Conservation (phyloP, 1,284 basidiomycete genomes). For the Pascua sp. region DNA sequence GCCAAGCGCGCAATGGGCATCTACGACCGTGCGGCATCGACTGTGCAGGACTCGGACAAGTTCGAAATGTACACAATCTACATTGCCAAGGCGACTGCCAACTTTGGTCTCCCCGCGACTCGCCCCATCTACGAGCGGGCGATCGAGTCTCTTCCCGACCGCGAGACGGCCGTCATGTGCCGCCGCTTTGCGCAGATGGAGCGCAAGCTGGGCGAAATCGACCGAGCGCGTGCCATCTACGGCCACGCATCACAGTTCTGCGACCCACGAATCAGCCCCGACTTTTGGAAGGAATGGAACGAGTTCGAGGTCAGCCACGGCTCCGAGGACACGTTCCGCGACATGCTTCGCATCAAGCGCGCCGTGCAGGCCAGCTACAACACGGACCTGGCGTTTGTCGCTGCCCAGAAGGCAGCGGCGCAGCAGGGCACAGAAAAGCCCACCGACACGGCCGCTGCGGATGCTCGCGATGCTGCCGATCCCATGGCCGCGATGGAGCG, state of each 20-base stretch:
- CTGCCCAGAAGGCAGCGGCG: constrained; percentile 74
- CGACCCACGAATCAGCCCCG: constrained; percentile 82
- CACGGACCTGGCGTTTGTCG: constrained; percentile 80
- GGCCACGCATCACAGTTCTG: constrained; percentile 98
- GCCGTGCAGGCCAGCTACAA: constrained; percentile 98
- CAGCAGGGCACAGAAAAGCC: constrained; percentile 43
- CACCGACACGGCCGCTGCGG: constrained; percentile 34
- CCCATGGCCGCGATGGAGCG: constrained; percentile 58
- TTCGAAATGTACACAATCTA: constrained; percentile 98
- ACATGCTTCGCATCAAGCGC: constrained; percentile 97
- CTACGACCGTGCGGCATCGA: constrained; percentile 85
- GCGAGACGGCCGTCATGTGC: constrained; percentile 96
- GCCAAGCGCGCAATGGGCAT: constrained; percentile 95
- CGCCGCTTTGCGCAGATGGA: constrained; percentile 92
- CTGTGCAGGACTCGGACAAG: constrained; percentile 83
- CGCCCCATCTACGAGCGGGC: constrained; percentile 95
- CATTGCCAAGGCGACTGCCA: constrained; percentile 92
- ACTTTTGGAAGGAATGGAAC: constrained; percentile 98
- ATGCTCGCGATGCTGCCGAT: constrained; percentile 51
- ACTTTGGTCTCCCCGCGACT: constrained; percentile 94
- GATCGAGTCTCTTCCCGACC: constrained; percentile 87
- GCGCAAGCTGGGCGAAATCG: constrained; percentile 97
- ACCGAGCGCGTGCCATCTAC: constrained; percentile 92
- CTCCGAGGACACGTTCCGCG: constrained; percentile 96
- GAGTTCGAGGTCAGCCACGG: constrained; percentile 94